phyloP scores from a whole-genome alignment of 106 monocot species.

The Acanthochlamys bracteata region DNA sequence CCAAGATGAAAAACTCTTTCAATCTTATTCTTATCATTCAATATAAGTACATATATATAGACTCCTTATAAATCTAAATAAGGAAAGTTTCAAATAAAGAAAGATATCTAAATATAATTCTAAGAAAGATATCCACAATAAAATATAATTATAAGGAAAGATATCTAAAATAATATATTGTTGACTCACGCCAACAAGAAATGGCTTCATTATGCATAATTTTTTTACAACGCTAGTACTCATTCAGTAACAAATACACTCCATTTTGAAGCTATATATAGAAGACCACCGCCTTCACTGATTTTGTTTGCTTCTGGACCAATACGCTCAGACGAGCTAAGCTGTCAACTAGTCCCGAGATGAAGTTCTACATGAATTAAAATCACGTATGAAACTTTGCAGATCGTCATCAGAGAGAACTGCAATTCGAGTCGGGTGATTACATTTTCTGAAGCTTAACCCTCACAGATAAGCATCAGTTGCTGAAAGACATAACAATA shows the following conservation, averaged over 20 bases:
- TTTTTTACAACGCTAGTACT: conserved; percentile 4
- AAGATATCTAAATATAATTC: no score
- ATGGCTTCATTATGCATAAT: not conserved
- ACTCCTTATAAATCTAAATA: no score
- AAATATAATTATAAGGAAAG: no score
- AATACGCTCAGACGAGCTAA: not conserved
- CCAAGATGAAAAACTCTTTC: no score
- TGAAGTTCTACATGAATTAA: not conserved
- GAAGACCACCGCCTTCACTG: not conserved
- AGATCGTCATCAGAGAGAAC: not conserved
- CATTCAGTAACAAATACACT: not conserved
- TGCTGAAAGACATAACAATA: not conserved
- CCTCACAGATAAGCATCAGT: conserved; percentile 2
- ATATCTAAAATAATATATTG: no score
- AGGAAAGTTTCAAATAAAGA: no score
- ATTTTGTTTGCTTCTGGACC: not conserved
- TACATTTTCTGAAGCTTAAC: conserved; percentile 4
- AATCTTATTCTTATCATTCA: no score
- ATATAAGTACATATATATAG: no score
- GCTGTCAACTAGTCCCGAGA: not conserved
- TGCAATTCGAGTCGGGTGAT: not conserved
- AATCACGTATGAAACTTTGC: not conserved
- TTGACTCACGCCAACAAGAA: no score
- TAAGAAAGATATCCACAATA: no score
- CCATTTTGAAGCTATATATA: conserved; percentile 8